Conservation (phyloP, 1,284 basidiomycete species). For the Abortiporus biennis region DNA sequence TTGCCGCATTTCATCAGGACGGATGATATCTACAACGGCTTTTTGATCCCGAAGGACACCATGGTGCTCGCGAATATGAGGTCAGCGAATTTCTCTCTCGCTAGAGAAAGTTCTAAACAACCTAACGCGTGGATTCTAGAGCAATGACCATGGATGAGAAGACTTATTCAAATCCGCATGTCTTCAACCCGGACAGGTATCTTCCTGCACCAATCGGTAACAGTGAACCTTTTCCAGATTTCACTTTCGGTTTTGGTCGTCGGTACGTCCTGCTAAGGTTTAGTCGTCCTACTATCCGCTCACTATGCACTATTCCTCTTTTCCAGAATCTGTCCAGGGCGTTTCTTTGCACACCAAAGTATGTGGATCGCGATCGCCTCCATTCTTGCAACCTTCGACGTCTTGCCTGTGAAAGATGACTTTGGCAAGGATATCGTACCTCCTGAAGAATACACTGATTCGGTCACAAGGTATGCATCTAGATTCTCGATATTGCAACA, state of each 20-base stretch:
- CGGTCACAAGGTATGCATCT: not conserved
- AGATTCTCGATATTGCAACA: not conserved
- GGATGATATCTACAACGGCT: slow-evolving; percentile 15
- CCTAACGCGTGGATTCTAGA: not conserved
- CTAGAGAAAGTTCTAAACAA: not conserved
- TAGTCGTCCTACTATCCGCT: not conserved
- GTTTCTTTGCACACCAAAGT: slow-evolving; percentile 14
- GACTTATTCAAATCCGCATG: slow-evolving; percentile 1
- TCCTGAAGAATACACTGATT: not conserved
- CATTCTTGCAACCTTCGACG: slow-evolving; percentile 15
- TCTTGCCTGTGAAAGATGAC: slow-evolving; percentile 6
- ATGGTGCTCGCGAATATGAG: slow-evolving; percentile 11
- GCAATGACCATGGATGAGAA: slow-evolving; percentile 2
- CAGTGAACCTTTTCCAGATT: slow-evolving; percentile 4
- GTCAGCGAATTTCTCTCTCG: not conserved
- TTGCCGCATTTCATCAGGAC: slow-evolving; percentile 1
- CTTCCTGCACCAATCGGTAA: not conserved
- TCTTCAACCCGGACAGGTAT: slow-evolving; percentile 6
- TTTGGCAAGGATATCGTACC: not conserved
- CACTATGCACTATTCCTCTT: not conserved
- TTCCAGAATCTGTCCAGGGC: slow-evolving; percentile 11
- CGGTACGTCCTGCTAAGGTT: slow-evolving; percentile 6
- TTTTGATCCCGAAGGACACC: slow-evolving; percentile 14
- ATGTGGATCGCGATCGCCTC: slow-evolving; percentile 16
- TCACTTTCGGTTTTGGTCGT: slow-evolving; percentile 10